These are phyloP conservation scores for Pyracantha coccinea DNA, from an alignment of 331 rosid genomes.

Conservation along the genomic window DNA sequence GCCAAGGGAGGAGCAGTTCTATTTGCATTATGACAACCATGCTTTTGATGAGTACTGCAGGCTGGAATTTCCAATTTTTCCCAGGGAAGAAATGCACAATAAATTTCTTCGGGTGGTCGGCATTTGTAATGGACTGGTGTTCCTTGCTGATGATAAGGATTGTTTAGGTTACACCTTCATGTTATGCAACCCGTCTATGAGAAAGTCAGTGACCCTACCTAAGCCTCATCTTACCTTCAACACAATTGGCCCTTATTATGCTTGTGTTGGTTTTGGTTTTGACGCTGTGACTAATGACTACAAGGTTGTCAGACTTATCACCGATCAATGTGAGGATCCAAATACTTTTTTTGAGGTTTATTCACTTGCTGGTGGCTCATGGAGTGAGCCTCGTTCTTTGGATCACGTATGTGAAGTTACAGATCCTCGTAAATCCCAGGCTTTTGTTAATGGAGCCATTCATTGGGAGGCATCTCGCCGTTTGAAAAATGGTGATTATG, in stretches of 20 bases:
- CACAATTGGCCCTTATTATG: neutral
- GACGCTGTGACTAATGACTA: neutral
- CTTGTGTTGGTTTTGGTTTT: constrained; percentile 1
- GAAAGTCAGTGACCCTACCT: constrained; percentile 17
- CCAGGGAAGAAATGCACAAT: neutral
- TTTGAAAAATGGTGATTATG: too few relatives aligned
- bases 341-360: too few relatives aligned
- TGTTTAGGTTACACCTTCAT: neutral
- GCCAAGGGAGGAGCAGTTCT: neutral
- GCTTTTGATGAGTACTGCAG: neutral
- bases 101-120: neutral
- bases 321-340: neutral
- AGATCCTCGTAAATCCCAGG: neutral
- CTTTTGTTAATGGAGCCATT: neutral
- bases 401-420: neutral
- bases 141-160: neutral
- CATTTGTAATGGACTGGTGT: constrained; percentile 18
- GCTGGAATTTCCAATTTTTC: neutral
- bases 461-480: too few relatives aligned
- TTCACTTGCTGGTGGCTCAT: neutral
- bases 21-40: constrained; percentile 1
- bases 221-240: neutral
- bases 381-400: neutral
- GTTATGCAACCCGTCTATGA: constrained; percentile 23
- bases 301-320: constrained; percentile 17